A percentile compares a stretch with the other conserved stretches of the same genome.
These are phyloP conservation scores for fission yeast (Schizosaccharomyces pombe) DNA, from an alignment of 805 yeast genomes.

Conservation along the genomic window DNA sequence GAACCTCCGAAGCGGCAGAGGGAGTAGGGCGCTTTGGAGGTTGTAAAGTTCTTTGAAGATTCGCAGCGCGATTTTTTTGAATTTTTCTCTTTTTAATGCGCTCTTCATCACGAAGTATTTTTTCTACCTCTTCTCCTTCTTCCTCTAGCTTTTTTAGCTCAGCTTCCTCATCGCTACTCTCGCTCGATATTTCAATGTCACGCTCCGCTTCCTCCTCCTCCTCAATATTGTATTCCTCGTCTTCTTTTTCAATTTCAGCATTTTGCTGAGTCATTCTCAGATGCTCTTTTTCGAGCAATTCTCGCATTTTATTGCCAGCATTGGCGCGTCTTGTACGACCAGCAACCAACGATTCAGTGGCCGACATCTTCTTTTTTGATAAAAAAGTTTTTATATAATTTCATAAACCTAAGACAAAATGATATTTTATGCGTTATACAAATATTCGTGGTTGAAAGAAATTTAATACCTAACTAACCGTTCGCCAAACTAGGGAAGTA, in stretches of 20 bases:
- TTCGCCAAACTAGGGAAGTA: too few species aligned
- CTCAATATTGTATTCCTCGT: background rate
- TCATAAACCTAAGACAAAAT: too few species aligned
- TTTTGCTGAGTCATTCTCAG: background rate
- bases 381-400: too few species aligned
- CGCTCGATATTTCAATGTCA: background rate
- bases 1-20: background rate
- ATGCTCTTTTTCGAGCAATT: conserved; percentile 1
- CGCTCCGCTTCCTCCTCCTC: background rate
- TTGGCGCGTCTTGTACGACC: conserved; percentile 3
- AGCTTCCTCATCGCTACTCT: background rate
- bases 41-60: too few species aligned
- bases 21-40: too few species aligned
- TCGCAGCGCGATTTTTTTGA: background rate
- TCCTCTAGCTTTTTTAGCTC: background rate
- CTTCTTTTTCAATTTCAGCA: background rate
- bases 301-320: conserved; percentile 1
- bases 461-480: too few species aligned
- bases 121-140: background rate
- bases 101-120: background rate
- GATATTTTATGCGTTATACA: too few species aligned
- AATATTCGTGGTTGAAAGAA: too few species aligned
- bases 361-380: background rate
- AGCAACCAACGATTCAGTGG: background rate
- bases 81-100: background rate